Percentiles rank a stretch among this genome's conserved stretches.
These are phyloP conservation scores for Paradendryphiella salina DNA, from an alignment of 2,329 filamentous ascomycete species.

Conservation along the genomic window DNA sequence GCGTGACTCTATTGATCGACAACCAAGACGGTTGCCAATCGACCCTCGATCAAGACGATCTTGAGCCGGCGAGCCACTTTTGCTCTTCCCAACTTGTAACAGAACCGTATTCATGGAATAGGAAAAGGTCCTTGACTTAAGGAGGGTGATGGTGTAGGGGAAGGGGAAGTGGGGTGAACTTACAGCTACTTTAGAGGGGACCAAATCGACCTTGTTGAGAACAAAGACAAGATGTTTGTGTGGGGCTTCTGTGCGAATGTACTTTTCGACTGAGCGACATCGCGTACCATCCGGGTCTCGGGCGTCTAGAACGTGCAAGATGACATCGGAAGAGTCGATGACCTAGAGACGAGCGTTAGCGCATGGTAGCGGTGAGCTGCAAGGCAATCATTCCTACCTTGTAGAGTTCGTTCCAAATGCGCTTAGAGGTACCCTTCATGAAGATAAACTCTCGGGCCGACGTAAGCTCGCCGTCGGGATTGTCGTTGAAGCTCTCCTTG, in stretches of 20 bases:
- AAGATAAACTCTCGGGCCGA: constrained; percentile 72
- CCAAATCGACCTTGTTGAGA: constrained; percentile 88
- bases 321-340: constrained; percentile 92
- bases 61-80: constrained; percentile 70
- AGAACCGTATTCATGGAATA: constrained; percentile 75
- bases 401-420: constrained; percentile 83
- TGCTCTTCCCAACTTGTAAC: constrained; percentile 99
- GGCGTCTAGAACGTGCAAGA: constrained; percentile 63
- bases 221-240: constrained; percentile 95
- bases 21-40: constrained; percentile 87
- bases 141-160: constrained; percentile 57
- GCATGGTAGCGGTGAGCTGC: not conserved
- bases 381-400: constrained; percentile 68
- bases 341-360: not conserved
- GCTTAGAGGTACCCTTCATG: constrained; percentile 89
- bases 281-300: constrained; percentile 66
- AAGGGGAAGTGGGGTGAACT: constrained; percentile 54
- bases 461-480: constrained; percentile 47
- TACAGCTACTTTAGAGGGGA: constrained; percentile 93
- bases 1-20: constrained; percentile 70
- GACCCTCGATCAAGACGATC: constrained; percentile 67
- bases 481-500: constrained; percentile 48
- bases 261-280: constrained; percentile 89
- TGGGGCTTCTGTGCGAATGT: constrained; percentile 86
- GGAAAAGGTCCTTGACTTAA: constrained; percentile 89